phyloP scores from a whole-genome alignment of 139 green algal genomes.

The Dunaliella sp. region DNA sequence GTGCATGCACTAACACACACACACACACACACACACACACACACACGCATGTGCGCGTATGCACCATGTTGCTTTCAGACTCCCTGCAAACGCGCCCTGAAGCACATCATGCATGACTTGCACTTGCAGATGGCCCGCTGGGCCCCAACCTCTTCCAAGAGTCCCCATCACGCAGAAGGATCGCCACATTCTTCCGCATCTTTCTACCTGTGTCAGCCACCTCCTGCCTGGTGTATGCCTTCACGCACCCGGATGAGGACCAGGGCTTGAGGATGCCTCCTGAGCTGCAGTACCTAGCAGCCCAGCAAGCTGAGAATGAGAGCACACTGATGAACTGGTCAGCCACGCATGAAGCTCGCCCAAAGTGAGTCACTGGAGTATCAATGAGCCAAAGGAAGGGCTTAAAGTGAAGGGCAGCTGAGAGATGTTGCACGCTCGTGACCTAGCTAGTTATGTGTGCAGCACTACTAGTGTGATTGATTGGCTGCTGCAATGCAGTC shows the following conservation, averaged over 20 bases:
- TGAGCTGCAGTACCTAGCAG: slow-evolving; percentile 38
- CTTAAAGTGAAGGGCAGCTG: slow-evolving; percentile 84
- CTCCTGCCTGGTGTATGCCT: slow-evolving; percentile 22
- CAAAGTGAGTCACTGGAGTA: slow-evolving; percentile 50
- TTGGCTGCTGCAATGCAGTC: no score
- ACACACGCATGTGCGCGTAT: no score
- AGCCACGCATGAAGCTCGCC: slow-evolving; percentile 77
- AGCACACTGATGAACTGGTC: slow-evolving; percentile 85
- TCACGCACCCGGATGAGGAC: slow-evolving; percentile 40
- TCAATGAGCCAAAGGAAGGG: slow-evolving; percentile 79
- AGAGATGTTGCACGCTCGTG: no score
- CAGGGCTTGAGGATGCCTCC: slow-evolving; percentile 29
- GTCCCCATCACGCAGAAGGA: not conserved
- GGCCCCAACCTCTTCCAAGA: slow-evolving; percentile 1
- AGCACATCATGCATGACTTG: not conserved
- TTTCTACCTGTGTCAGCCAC: slow-evolving; percentile 35
- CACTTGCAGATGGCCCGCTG: not conserved
- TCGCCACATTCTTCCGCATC: slow-evolving; percentile 26
- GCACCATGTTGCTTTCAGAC: slow-evolving; percentile 58
- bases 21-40: no score
- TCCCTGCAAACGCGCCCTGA: slow-evolving; percentile 71
- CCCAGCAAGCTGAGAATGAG: slow-evolving; percentile 33
- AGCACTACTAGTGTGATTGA: no score
- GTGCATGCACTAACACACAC: no score
- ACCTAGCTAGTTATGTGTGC: no score